Evolutionary conservation across 2,329 filamentous ascomycete genomes (phyloP).

Genomic region (Bertia moriformis): DNA sequence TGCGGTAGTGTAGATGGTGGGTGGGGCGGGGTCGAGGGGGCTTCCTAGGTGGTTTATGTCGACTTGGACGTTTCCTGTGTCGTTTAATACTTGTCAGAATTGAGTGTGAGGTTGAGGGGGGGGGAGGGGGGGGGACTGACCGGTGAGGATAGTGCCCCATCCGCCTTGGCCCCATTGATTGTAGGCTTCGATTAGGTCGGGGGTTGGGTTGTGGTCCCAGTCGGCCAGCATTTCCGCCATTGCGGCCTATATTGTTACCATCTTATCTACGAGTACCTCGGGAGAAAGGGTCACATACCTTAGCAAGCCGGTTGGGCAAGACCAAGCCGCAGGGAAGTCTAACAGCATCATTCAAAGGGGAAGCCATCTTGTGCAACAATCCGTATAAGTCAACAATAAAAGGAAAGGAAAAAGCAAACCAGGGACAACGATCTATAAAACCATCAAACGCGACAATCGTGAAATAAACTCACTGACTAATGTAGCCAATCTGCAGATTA

Average conservation of each 20-base stretch:
- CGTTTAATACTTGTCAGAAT: not conserved
- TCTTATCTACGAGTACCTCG: not conserved
- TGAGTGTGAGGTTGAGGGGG: no score
- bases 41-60: constrained; percentile 1
- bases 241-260: not conserved
- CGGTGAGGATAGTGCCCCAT: not conserved
- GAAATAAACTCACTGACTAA: no score
- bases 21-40: not conserved
- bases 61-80: constrained; percentile 1
- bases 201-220: not conserved
- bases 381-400: no score
- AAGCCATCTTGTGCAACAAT: not conserved
- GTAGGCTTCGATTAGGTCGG: not conserved
- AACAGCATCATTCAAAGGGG: not conserved
- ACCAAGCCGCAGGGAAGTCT: not conserved
- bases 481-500: no score
- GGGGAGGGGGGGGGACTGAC: not conserved
- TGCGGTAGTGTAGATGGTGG: not conserved
- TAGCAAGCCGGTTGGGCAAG: not conserved
- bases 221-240: not conserved
- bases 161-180: not conserved
- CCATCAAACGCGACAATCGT: no score
- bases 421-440: no score
- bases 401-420: no score
- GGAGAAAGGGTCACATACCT: not conserved